Base-by-base conservation (phyloP, 257 asterid genomes). In the Forsythia suspensa region DNA sequence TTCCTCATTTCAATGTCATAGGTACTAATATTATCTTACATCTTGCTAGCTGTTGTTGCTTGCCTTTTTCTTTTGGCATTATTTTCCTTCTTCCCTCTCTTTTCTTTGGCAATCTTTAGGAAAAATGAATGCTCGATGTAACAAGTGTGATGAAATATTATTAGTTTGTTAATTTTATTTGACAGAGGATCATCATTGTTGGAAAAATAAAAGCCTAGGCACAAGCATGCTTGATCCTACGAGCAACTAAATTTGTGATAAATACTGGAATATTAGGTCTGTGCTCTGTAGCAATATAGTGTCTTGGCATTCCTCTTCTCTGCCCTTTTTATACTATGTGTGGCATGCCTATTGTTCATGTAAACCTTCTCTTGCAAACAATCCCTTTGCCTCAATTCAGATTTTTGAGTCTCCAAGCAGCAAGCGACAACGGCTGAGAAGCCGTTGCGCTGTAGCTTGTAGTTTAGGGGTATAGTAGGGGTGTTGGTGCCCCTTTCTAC, bases 1-100 rank as follows among this genome's bases (percentile, higher is more conserved):
- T 48, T 20, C n/a, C 24, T 43, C 38, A 13, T 38, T 57, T 69
- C 74, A 42, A 5, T 46, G n/a, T 11, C 44, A 8, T 71, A n/a
- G 66, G 36, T 73, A 74, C 10, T 39, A 13, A 74, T 69, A 51
- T 63, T 34, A 76, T 76, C 63, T 38, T 39, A 51, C 76, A 77
- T 59, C 75, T 13, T 34, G 57, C 15, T 42, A 20, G 61, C 73
- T 76, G 18, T 9, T 24, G 12, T 10, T 42, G n/a, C 11, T 57
- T 52, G 34, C 13, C 3, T 34, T 29, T 43, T 57, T 57, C 7
- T n/a, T 21, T 51, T 63, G 8, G 42, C 70, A 37, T 57, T 24
- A 55, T 74, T 13, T 21, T 15, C 18, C 16, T 24, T 11, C 39
- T 13, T 71, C 5, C 12, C 13, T 43, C 12, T 34, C 76, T 52